Percentiles rank a stretch among this genome's conserved stretches.
phyloP scores from a whole-genome alignment of 257 asterid genomes.

The Nemophila menziesii region DNA sequence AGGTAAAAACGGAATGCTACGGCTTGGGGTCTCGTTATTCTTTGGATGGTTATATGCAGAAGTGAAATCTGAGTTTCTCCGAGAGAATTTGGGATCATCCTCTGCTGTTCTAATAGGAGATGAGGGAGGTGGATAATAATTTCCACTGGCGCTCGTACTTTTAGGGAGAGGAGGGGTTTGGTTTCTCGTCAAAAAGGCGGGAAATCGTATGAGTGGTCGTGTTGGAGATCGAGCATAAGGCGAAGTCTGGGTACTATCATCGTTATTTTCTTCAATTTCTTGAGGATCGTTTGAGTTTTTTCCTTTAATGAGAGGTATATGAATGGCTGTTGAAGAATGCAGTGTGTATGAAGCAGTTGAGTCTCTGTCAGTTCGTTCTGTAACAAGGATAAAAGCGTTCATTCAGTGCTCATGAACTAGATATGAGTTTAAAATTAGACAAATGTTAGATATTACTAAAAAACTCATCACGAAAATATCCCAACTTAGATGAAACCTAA shows the following conservation, averaged over 20 bases:
- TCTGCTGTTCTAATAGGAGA: slow-evolving; percentile 15
- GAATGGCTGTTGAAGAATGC: background rate
- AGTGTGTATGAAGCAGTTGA: slow-evolving; percentile 20
- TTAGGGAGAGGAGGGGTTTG: slow-evolving; percentile 40
- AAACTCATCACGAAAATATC: no score
- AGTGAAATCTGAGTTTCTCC: slow-evolving; percentile 12
- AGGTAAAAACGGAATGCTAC: background rate
- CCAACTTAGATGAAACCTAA: no score
- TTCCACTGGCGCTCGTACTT: slow-evolving; percentile 30
- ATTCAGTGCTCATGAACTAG: no score
- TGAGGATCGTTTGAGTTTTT: background rate
- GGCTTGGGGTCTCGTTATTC: background rate
- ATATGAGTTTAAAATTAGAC: no score
- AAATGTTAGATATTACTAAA: no score
- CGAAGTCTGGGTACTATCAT: background rate
- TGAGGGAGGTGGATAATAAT: slow-evolving; percentile 9
- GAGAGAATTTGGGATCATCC: slow-evolving; percentile 11
- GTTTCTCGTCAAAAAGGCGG: slow-evolving; percentile 51
- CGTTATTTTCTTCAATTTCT: background rate
- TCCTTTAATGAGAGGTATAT: background rate
- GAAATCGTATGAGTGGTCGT: slow-evolving; percentile 53
- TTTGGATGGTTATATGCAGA: background rate
- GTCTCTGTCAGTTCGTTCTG: slow-evolving; percentile 51
- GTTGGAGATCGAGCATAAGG: slow-evolving; percentile 37
- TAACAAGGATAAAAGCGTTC: slow-evolving; percentile 12